Base-by-base conservation (phyloP, 1,284 basidiomycete genomes). In the Gomphus bonarii region DNA sequence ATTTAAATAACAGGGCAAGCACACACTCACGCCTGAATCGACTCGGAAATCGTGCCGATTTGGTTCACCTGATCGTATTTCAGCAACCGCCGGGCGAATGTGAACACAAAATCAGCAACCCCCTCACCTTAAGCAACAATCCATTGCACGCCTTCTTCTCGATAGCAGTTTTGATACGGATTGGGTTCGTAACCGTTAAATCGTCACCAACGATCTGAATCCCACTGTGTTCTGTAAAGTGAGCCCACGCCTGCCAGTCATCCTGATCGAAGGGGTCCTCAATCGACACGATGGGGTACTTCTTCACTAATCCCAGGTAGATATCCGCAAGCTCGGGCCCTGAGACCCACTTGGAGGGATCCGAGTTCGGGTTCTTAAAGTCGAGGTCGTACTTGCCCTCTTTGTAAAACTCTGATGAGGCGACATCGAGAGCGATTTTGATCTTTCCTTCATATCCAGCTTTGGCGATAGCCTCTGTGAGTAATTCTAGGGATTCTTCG, bases 221-320 rank as follows among this genome's bases (percentile, higher is more conserved):
- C 28, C 78, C 77, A 66, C 81, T 79, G 62, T 82, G 72, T 67
- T 76, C 73, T 66, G 88, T 95, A 76, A 97, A 92, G 79, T 95
- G 85, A 48, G 84, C 77, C 97, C 97, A 99, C 48, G 94, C 92
- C 72, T 94, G 93, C 90, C 93, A 98, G 79, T 98, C 95, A 72
- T 99, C 97, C 80, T 99, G 95, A 76, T 99, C 95, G 76, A 99
- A 99, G 73, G 95, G 95, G 74, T 99, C 95, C 78, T 99, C 95
- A 68, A 99, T 90, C 57, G 94, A 97, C 64, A 94, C 83, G 66
- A 97, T 97, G 64, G 93, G 93, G 80, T 97, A 97, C 75, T 95
- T 88, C 73, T 91, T 79, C 69, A 87, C 73, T 72, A 91, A 91
- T 65, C 76, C 71, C 67, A 95, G 73, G 82, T 99, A 99, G 69